Conservation (phyloP, 305 asterid species). For the Solanum hybrid region DNA sequence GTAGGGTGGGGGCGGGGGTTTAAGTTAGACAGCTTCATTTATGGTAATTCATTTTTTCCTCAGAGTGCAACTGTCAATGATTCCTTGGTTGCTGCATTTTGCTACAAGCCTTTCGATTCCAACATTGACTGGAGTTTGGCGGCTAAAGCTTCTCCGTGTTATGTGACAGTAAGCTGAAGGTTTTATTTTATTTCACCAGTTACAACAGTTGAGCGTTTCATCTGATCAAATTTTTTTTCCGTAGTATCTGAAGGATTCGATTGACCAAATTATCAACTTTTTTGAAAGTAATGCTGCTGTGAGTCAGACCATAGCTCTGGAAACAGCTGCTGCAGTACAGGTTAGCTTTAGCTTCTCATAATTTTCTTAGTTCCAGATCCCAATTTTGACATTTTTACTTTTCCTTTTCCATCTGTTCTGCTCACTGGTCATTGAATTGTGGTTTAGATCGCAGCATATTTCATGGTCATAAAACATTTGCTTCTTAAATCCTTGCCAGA, state of each 20-base stretch:
- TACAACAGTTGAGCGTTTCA: constrained; percentile 1
- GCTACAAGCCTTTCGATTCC: constrained; percentile 82
- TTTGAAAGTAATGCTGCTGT: constrained; percentile 75
- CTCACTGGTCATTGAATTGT: neutral
- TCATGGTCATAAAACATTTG: neutral
- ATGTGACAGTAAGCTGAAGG: constrained; percentile 67
- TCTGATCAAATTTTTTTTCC: constrained; percentile 13
- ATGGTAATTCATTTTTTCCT: constrained; percentile 12
- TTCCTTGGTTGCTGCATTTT: constrained; percentile 77
- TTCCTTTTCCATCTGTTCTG: neutral
- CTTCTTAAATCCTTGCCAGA: neutral
- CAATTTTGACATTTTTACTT: neutral
- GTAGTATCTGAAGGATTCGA: constrained; percentile 86
- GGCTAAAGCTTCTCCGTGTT: constrained; percentile 96
- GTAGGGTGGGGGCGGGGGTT: neutral
- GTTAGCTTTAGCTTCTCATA: constrained; percentile 28
- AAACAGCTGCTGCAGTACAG: constrained; percentile 97
- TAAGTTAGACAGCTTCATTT: neutral
- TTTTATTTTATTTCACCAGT: constrained; percentile 6
- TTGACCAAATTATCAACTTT: constrained; percentile 67
- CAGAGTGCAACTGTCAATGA: constrained; percentile 86
- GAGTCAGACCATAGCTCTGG: constrained; percentile 85
- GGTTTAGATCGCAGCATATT: neutral
- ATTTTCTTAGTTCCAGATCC: neutral
- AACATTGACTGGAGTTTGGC: constrained; percentile 88